Conservation (phyloP, 2,329 filamentous ascomycete genomes). For the Scedosporium apiospermum region DNA sequence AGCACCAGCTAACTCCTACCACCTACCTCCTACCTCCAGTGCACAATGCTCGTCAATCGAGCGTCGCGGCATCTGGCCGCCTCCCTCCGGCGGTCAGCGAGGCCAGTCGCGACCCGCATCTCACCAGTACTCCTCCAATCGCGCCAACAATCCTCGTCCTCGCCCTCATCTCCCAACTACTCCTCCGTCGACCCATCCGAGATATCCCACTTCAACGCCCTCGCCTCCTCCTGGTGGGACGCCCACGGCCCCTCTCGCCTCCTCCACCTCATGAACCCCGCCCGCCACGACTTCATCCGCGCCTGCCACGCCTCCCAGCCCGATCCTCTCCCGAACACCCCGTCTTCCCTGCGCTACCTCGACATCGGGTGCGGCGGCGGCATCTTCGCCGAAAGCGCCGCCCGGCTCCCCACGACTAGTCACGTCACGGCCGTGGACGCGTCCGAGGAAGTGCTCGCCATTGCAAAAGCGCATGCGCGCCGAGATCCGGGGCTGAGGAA, state of each 20-base stretch:
- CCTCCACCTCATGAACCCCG: slow-evolving; percentile 95
- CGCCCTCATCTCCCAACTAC: slow-evolving; percentile 23
- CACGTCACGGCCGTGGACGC: slow-evolving; percentile 72
- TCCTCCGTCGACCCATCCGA: slow-evolving; percentile 81
- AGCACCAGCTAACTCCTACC: not conserved
- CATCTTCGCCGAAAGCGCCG: slow-evolving; percentile 86
- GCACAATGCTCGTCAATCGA: not conserved
- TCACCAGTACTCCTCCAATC: not conserved
- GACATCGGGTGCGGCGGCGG: slow-evolving; percentile 94
- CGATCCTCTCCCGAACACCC: slow-evolving; percentile 23
- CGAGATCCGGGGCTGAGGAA: slow-evolving; percentile 58
- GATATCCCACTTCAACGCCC: slow-evolving; percentile 86
- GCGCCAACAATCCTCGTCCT: slow-evolving; percentile 13
- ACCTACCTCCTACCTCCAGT: not conserved
- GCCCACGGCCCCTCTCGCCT: slow-evolving; percentile 84
- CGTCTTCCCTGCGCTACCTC: slow-evolving; percentile 54
- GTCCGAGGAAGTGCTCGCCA: slow-evolving; percentile 59
- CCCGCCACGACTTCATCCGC: slow-evolving; percentile 85
- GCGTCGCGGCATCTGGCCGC: slow-evolving; percentile 4
- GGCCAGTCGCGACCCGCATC: not conserved
- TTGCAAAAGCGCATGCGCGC: slow-evolving; percentile 67
- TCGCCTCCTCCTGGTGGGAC: slow-evolving; percentile 96
- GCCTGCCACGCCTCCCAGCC: slow-evolving; percentile 52
- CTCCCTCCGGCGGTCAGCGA: not conserved
- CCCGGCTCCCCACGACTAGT: slow-evolving; percentile 52